Conservation (phyloP, 768 basidiomycete genomes). For the Lactarius akahatsu region DNA sequence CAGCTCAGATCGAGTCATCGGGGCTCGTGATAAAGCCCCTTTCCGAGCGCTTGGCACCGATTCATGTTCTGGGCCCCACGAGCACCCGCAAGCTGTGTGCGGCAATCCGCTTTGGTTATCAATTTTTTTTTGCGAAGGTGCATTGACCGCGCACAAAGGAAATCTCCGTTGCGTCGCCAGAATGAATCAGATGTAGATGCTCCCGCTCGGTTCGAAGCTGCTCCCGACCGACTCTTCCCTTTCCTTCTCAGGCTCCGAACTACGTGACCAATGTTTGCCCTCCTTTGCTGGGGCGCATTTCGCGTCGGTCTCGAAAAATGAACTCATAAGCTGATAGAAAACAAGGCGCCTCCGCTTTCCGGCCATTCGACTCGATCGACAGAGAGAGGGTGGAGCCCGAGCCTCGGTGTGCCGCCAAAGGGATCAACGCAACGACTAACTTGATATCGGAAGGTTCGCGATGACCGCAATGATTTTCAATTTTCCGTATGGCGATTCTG, state of each 20-base stretch:
- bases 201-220: not conserved
- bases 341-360: too few relatives aligned
- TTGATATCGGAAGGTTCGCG: not conserved
- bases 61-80: not conserved
- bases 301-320: not conserved
- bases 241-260: not conserved
- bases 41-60: not conserved
- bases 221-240: not conserved
- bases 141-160: not conserved
- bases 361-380: too few relatives aligned
- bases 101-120: not conserved
- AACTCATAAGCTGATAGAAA: not conserved
- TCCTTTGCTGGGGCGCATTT: not conserved
- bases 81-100: not conserved
- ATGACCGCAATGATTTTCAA: not conserved
- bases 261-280: not conserved
- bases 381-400: not conserved
- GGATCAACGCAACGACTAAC: not conserved
- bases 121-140: not conserved
- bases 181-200: not conserved
- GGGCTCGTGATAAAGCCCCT: not conserved
- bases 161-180: not conserved
- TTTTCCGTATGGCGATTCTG: not conserved
- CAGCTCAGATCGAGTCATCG: not conserved
- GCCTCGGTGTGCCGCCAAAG: not conserved